Evolutionary conservation across 371 early-diverging fungal species (phyloP).

Genomic region (Mucor piriformis): DNA sequence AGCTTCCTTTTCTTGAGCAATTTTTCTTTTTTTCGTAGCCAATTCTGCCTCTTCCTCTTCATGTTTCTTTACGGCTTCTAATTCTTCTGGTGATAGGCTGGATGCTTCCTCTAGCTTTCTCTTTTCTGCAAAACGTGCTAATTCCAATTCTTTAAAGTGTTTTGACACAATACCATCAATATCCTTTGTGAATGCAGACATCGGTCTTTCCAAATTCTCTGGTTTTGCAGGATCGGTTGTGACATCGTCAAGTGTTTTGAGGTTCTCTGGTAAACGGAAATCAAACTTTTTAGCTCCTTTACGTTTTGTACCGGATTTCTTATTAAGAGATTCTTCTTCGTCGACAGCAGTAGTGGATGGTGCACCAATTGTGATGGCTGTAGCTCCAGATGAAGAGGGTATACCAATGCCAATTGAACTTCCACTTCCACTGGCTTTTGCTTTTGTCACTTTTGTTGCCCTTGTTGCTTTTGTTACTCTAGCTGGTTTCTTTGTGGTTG

Average conservation of each 20-base stretch:
- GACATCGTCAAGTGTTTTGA: constrained; percentile 48
- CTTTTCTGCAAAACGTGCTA: constrained; percentile 16
- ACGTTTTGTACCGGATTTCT: not conserved
- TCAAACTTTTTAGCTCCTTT: not conserved
- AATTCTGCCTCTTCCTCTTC: constrained; percentile 24
- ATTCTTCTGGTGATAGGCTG: constrained; percentile 23
- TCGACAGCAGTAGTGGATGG: not conserved
- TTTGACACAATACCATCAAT: constrained; percentile 55
- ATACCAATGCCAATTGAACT: constrained; percentile 11
- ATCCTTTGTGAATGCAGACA: constrained; percentile 54
- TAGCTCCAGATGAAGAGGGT: not conserved
- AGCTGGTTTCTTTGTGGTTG: not conserved
- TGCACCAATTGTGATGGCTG: not conserved
- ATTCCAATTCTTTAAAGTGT: constrained; percentile 49
- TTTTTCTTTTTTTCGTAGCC: constrained; percentile 2
- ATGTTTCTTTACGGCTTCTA: constrained; percentile 25
- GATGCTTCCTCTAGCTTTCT: constrained; percentile 21
- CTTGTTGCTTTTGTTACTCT: not conserved
- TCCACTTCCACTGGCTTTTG: not conserved
- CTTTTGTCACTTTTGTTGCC: not conserved
- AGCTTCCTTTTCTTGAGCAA: constrained; percentile 16
- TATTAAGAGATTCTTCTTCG: constrained; percentile 1
- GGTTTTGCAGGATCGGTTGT: constrained; percentile 35
- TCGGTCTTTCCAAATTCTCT: constrained; percentile 46
- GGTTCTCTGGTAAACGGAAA: constrained; percentile 18